Conservation (phyloP, 352 stramenopile species). For the Plasmopara muralis region DNA sequence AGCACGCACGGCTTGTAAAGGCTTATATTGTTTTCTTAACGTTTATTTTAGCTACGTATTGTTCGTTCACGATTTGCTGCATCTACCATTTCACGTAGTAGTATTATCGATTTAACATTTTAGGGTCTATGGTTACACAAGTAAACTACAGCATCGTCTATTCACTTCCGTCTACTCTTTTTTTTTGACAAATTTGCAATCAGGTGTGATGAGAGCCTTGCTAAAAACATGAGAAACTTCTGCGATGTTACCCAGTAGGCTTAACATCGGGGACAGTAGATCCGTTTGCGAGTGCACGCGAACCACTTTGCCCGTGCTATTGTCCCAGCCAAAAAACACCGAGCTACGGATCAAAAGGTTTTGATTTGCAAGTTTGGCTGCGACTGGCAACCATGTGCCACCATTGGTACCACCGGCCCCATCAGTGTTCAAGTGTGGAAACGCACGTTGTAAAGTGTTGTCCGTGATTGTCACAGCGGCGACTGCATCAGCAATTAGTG, state of each 20-base stretch:
- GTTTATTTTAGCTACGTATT: no score
- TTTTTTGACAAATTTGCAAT: background rate
- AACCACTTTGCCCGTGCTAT: background rate
- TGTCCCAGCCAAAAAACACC: slow-evolving; percentile 3
- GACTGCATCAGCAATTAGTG: background rate
- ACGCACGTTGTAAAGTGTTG: background rate
- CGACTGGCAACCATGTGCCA: slow-evolving; percentile 4
- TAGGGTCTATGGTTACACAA: no score
- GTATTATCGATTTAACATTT: no score
- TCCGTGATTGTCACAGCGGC: slow-evolving; percentile 1
- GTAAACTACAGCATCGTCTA: no score
- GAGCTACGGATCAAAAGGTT: background rate
- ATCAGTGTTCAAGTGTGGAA: slow-evolving; percentile 8
- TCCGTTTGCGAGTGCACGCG: background rate
- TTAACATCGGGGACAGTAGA: background rate
- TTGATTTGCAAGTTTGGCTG: background rate
- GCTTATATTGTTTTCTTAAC: no score
- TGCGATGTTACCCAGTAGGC: slow-evolving; percentile 1
- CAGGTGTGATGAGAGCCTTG: background rate
- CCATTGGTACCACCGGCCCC: slow-evolving; percentile 2
- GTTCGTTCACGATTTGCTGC: no score
- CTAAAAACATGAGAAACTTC: background rate
- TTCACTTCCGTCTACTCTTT: background rate
- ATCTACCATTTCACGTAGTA: no score
- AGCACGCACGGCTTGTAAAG: no score